phyloP scores from a whole-genome alignment of 1,284 basidiomycete genomes.

The Ganoderma boninense region DNA sequence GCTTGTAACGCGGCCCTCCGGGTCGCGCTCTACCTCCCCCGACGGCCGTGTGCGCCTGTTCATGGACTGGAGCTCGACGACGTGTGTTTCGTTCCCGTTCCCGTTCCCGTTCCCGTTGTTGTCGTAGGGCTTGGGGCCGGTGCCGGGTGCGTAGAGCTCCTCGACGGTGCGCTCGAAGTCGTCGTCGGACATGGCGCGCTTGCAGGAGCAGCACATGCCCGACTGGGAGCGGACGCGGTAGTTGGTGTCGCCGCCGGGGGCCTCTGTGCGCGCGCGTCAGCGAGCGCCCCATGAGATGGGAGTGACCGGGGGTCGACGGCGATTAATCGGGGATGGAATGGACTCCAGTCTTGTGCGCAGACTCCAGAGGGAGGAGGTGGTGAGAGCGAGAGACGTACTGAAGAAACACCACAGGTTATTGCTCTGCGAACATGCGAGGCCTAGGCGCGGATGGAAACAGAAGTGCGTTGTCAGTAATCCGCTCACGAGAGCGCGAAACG shows the following conservation, averaged over 20 bases:
- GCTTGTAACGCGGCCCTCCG: conserved; percentile 10
- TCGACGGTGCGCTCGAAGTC: conserved; percentile 33
- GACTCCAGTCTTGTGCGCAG: too few species aligned
- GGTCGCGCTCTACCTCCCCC: not conserved
- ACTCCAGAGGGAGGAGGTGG: too few species aligned
- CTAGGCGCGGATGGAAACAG: conserved; percentile 5
- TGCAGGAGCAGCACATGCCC: conserved; percentile 27
- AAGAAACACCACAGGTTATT: conserved; percentile 27
- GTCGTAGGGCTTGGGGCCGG: conserved; percentile 8
- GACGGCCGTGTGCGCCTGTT: not conserved
- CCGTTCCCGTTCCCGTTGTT: conserved; percentile 4
- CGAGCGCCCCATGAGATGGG: too few species aligned
- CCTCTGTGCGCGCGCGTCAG: not conserved
- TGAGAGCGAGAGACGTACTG: conserved; percentile 18
- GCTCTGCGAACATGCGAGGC: conserved; percentile 19
- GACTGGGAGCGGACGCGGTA: conserved; percentile 10
- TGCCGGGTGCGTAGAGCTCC: conserved; percentile 27
- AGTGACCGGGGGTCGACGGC: not conserved
- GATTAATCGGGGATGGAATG: not conserved
- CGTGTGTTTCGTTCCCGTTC: conserved; percentile 19
- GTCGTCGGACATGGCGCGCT: conserved; percentile 26
- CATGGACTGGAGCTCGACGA: conserved; percentile 27
- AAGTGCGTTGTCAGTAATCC: not conserved
- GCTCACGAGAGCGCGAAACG: not conserved
- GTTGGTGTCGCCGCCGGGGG: not conserved